Conservation (phyloP, 805 yeast genomes). For the Ogataea ganodermae region DNA sequence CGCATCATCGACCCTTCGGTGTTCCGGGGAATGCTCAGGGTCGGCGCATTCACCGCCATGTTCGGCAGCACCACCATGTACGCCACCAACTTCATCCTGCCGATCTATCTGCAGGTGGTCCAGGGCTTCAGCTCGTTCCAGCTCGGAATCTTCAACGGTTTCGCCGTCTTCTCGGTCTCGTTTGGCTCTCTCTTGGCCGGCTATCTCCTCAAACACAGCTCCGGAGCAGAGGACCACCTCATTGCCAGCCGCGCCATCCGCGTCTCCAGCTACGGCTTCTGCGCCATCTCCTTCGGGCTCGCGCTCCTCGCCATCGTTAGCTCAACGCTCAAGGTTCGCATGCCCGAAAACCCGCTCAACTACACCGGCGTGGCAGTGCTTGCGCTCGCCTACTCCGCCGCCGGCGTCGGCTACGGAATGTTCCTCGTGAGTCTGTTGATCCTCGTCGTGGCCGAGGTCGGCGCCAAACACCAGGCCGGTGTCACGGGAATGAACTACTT, state of each 20-base stretch:
- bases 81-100: constrained; percentile 39
- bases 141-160: constrained; percentile 43
- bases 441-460: constrained; percentile 46
- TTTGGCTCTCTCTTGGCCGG: constrained; percentile 44
- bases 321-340: constrained; percentile 28
- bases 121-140: constrained; percentile 41
- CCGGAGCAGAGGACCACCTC: constrained; percentile 13
- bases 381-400: constrained; percentile 31
- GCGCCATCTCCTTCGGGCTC: constrained; percentile 26
- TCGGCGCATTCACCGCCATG: constrained; percentile 39
- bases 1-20: constrained; percentile 43
- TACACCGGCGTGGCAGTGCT: constrained; percentile 23
- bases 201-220: constrained; percentile 31
- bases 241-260: constrained; percentile 26
- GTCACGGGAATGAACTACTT: constrained; percentile 51
- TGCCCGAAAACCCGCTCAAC: constrained; percentile 17
- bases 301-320: constrained; percentile 20
- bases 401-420: constrained; percentile 44
- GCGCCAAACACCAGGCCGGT: constrained; percentile 47
- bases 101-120: constrained; percentile 46
- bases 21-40: constrained; percentile 41
- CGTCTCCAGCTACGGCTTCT: constrained; percentile 27
- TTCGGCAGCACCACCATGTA: constrained; percentile 41
- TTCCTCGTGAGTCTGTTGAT: constrained; percentile 42
- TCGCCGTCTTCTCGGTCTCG: constrained; percentile 42